A percentile compares a stretch with the other conserved stretches of the same genome.
These are phyloP conservation scores for Dittrichia graveolens DNA, from an alignment of 129 eudicot genomes.

Conservation along the genomic window DNA sequence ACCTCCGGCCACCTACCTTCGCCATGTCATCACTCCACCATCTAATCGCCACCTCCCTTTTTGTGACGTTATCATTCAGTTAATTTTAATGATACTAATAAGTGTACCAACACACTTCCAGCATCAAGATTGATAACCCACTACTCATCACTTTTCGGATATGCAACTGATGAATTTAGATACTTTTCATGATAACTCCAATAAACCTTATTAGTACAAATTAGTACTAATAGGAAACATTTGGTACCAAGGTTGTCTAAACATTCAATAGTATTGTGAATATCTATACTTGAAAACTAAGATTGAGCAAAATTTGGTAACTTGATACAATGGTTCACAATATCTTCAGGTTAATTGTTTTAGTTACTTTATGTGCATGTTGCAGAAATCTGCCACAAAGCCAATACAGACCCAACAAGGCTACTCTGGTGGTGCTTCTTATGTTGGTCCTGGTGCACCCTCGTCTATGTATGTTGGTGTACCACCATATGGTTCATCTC, in stretches of 20 bases:
- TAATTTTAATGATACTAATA: too few species aligned
- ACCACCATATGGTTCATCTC: constrained; percentile 80
- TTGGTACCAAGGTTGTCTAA: background rate
- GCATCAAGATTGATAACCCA: background rate
- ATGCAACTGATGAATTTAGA: too few species aligned
- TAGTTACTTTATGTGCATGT: background rate
- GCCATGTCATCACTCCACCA: too few species aligned
- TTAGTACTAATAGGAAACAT: background rate
- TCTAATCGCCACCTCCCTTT: too few species aligned
- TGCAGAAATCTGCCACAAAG: constrained; percentile 79
- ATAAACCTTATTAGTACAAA: background rate
- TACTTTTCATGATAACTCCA: too few species aligned
- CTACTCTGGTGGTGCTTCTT: constrained; percentile 63
- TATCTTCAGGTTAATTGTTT: constrained; percentile 3
- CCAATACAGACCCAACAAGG: constrained; percentile 72
- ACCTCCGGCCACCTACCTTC: too few species aligned
- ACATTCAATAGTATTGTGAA: background rate
- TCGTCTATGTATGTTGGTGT: constrained; percentile 83
- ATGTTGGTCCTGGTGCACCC: constrained; percentile 67
- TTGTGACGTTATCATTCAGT: too few species aligned
- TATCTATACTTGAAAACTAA: background rate
- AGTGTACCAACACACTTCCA: background rate
- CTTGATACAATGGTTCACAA: background rate
- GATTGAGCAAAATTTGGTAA: background rate
- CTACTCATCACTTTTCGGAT: too few species aligned